Percentiles rank a stretch among this genome's conserved stretches.
These are phyloP conservation scores for Blastocystis sp. DNA, from an alignment of 352 stramenopile species.

Conservation along the genomic window DNA sequence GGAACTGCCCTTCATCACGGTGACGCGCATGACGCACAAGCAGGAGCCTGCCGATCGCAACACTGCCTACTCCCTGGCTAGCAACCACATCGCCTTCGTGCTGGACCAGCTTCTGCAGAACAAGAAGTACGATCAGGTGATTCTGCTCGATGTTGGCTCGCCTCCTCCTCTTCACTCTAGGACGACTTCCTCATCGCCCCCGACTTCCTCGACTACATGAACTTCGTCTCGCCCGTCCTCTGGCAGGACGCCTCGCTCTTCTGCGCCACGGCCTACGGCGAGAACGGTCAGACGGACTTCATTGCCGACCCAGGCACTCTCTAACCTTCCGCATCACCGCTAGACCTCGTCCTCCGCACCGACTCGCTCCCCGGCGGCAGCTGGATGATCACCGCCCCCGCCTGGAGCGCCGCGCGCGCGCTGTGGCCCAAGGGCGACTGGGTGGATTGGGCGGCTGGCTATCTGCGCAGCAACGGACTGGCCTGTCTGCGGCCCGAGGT, in stretches of 20 bases:
- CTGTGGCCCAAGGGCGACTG: constrained; percentile 78
- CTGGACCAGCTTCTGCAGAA: constrained; percentile 71
- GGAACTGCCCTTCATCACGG: not conserved
- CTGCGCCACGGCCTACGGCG: constrained; percentile 70
- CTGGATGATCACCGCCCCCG: constrained; percentile 78
- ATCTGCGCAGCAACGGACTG: constrained; percentile 72
- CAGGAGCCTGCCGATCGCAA: constrained; percentile 17
- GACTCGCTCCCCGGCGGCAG: constrained; percentile 83
- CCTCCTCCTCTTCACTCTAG: constrained; percentile 74
- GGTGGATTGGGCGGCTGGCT: constrained; percentile 82
- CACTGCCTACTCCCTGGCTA: constrained; percentile 76
- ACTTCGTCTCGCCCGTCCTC: constrained; percentile 76
- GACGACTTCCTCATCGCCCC: constrained; percentile 80
- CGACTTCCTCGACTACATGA: constrained; percentile 83
- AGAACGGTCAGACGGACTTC: constrained; percentile 70
- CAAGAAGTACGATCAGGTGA: constrained; percentile 55
- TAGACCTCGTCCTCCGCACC: constrained; percentile 70
- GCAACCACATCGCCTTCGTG: constrained; percentile 77
- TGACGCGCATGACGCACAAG: constrained; percentile 72
- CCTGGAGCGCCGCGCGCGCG: constrained; percentile 74
- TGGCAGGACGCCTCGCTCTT: constrained; percentile 74
- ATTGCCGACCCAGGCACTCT: constrained; percentile 39
- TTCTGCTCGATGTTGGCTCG: constrained; percentile 29
- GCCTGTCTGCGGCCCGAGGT: constrained; percentile 79
- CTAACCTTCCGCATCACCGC: not conserved